Evolutionary conservation across 192 early-diverging fungal genomes (phyloP).

Genomic region (Coemansia sp.): DNA sequence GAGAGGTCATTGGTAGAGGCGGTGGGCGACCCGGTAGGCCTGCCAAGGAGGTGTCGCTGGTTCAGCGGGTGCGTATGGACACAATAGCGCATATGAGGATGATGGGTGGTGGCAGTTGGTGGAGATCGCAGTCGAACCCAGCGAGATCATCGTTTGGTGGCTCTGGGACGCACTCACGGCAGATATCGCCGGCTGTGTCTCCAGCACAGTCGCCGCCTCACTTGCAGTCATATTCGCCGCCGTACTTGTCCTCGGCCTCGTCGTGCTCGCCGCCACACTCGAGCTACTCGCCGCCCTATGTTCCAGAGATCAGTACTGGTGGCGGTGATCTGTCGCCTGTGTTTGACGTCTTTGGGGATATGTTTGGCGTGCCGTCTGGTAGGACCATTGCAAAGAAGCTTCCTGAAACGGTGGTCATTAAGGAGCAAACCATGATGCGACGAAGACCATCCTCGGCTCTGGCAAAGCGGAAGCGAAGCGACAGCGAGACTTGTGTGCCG

Average conservation of each 20-base stretch:
- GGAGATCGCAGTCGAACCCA: not conserved
- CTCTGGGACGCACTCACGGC: not conserved
- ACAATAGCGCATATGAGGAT: slow-evolving; percentile 39
- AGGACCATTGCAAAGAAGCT: not conserved
- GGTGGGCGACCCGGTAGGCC: not conserved
- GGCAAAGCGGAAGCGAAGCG: slow-evolving; percentile 12
- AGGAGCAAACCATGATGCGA: slow-evolving; percentile 16
- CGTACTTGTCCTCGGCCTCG: slow-evolving; percentile 25
- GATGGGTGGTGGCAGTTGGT: slow-evolving; percentile 6
- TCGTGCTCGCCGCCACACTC: slow-evolving; percentile 38
- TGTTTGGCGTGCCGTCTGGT: slow-evolving; percentile 26
- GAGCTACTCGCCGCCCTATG: slow-evolving; percentile 45
- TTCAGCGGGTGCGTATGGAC: slow-evolving; percentile 33
- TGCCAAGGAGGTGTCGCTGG: slow-evolving; percentile 15
- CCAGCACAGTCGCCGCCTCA: slow-evolving; percentile 33
- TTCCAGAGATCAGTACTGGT: slow-evolving; percentile 21
- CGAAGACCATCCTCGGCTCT: not conserved
- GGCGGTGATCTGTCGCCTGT: slow-evolving; percentile 10
- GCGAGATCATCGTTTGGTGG: not conserved
- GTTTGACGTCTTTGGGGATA: slow-evolving; percentile 36
- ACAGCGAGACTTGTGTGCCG: not conserved
- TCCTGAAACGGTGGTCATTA: slow-evolving; percentile 31
- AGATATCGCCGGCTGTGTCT: slow-evolving; percentile 25
- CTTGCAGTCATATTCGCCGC: slow-evolving; percentile 25
- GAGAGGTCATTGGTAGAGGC: not conserved